Evolutionary conservation across 495 filamentous ascomycete species (phyloP).

Genomic region (Astrothelium subdiscretum): DNA sequence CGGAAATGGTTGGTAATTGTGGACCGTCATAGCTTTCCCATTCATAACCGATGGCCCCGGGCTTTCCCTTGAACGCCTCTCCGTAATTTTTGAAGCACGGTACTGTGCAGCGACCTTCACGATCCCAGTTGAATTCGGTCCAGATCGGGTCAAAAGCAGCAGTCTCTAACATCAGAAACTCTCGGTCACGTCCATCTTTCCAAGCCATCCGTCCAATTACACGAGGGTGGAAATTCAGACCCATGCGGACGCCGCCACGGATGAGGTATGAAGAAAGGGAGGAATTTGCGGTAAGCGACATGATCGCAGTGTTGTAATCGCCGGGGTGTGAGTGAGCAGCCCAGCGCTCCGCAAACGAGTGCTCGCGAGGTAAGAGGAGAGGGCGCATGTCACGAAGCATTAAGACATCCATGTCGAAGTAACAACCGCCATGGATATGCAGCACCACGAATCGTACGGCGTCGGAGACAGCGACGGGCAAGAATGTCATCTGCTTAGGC

Average conservation of each 20-base stretch:
- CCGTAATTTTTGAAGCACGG: constrained; percentile 44
- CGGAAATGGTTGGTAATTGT: constrained; percentile 14
- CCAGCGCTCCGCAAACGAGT: constrained; percentile 47
- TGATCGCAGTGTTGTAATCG: constrained; percentile 49
- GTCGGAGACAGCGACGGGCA: constrained; percentile 25
- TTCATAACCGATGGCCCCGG: constrained; percentile 34
- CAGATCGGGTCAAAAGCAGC: constrained; percentile 47
- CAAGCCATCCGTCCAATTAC: constrained; percentile 46
- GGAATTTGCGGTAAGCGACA: constrained; percentile 44
- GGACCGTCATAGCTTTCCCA: constrained; percentile 41
- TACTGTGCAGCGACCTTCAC: constrained; percentile 40
- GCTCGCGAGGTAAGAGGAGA: constrained; percentile 35
- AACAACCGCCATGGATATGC: constrained; percentile 43
- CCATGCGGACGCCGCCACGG: constrained; percentile 46
- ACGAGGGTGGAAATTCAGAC: constrained; percentile 45
- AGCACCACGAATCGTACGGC: constrained; percentile 43
- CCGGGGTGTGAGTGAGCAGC: constrained; percentile 41
- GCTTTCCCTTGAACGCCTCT: constrained; percentile 36
- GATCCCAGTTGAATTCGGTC: constrained; percentile 44
- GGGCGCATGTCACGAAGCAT: constrained; percentile 46
- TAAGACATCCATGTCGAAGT: constrained; percentile 48
- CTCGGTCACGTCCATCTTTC: constrained; percentile 41
- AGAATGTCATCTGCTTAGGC: constrained; percentile 41
- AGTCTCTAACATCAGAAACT: constrained; percentile 46
- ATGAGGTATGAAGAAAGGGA: constrained; percentile 44